Evolutionary conservation across 108 stramenopile genomes (phyloP).

Genomic region (Pseudonitzschia multiseries): DNA sequence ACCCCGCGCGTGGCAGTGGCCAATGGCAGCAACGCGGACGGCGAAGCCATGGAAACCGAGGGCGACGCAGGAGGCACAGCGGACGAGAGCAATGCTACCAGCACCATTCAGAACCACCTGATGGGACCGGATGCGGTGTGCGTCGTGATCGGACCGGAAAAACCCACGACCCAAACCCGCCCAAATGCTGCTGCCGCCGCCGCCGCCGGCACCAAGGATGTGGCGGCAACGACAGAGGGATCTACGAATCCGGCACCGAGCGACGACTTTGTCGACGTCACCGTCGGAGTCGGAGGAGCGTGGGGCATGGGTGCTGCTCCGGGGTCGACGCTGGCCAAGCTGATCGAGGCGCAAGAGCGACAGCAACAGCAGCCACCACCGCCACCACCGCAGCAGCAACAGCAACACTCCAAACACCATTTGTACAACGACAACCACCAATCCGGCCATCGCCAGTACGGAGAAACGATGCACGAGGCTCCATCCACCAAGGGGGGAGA

Average conservation of each 20-base stretch:
- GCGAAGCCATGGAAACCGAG: slow-evolving; percentile 33
- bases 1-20: slow-evolving; percentile 67
- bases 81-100: slow-evolving; percentile 35
- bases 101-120: neutral
- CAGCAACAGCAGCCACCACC: slow-evolving; percentile 17
- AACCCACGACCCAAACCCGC: slow-evolving; percentile 27
- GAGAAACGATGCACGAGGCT: slow-evolving; percentile 7
- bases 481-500: neutral
- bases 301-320: slow-evolving; percentile 85
- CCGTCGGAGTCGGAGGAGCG: slow-evolving; percentile 60
- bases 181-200: too few relatives aligned
- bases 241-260: neutral
- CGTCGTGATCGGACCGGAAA: slow-evolving; percentile 39
- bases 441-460: slow-evolving; percentile 4
- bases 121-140: neutral
- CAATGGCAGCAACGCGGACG: slow-evolving; percentile 15
- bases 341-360: slow-evolving; percentile 70
- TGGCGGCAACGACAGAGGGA: neutral
- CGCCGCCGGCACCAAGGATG: neutral
- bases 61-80: slow-evolving; percentile 33
- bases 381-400: neutral
- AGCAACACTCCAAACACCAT: neutral
- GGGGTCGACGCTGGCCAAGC: slow-evolving; percentile 56
- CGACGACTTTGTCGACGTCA: slow-evolving; percentile 15
- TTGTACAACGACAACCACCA: neutral